Evolutionary conservation across 805 yeast species (phyloP), one percentile per base, ranked within the genome.

Genomic region (Saccharomycopsis vini): DNA sequence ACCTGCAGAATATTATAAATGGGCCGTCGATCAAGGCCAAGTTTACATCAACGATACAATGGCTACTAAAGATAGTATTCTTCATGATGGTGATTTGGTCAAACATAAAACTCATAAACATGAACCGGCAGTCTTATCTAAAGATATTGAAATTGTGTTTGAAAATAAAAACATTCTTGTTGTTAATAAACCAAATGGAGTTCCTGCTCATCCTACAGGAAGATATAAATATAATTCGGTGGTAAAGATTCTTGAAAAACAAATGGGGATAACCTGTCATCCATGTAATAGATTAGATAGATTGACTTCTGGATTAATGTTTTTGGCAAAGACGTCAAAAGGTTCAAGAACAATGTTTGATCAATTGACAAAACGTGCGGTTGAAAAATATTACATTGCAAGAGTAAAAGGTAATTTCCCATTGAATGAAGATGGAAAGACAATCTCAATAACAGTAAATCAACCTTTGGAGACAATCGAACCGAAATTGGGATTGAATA

Each of bases 181-280:
- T 2, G 80, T 92, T 18, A 95, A 90, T 59, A 92, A 92, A 52
- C 98, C 98, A 0, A 73, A 90, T 4, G 97, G 98, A 0, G 72
- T 92, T 2, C 97, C 98, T 0, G 95, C 86, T 0, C 98, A 92
- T 60, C 97, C 98, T 3, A 81, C 95, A 0, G 98, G 97, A 0
- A 63, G 90, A 50, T 78, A 80, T 68, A 58, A 92, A 58, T 77
- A 76, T 61, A 75, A 80, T 58, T 76, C 95, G 0, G 74, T 86
- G 22, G 85, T 95, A 6, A 80, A 78, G 57, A 74, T 87, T 3
- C 62, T 92, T 51, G 80, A 84, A 58, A 74, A 77, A 43, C 90
- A 89, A 52, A 80, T 79, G 1, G 64, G 72, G 34, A 62, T 65
- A 1, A 92, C 81, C 1, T 30, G 36, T 1, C 95, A 88, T 57